These are phyloP conservation scores for Skeletonema grethae DNA, from an alignment of 108 stramenopile species.

Conservation along the genomic window DNA sequence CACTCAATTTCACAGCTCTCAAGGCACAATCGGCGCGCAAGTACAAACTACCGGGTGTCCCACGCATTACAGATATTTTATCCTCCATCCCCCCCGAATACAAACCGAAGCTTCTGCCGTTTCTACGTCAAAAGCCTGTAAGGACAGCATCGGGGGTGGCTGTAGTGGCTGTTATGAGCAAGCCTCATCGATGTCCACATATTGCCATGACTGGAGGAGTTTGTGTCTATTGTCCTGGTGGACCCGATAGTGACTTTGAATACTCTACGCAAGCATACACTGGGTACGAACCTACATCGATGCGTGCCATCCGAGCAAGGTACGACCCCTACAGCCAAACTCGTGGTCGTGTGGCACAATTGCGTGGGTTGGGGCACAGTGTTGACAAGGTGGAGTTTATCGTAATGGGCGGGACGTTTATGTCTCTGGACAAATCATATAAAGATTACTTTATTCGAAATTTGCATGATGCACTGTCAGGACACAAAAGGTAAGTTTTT, in stretches of 20 bases:
- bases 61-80: conserved; percentile 88
- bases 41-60: conserved; percentile 85
- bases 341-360: conserved; percentile 85
- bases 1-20: conserved; percentile 87
- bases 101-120: conserved; percentile 79
- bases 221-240: conserved; percentile 97
- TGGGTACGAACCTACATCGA: conserved; percentile 95
- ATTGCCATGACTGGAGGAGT: conserved; percentile 93
- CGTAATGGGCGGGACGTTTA: conserved; percentile 97
- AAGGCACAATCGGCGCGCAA: conserved; percentile 81
- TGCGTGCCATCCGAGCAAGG: conserved; percentile 94
- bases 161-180: conserved; percentile 96
- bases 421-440: conserved; percentile 87
- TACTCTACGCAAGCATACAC: conserved; percentile 97
- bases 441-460: conserved; percentile 95
- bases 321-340: conserved; percentile 94
- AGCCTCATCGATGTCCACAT: conserved; percentile 97
- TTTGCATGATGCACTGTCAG: conserved; percentile 92
- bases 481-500: conserved; percentile 46
- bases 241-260: conserved; percentile 95
- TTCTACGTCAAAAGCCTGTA: conserved; percentile 90
- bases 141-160: conserved; percentile 94
- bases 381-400: conserved; percentile 97
- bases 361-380: conserved; percentile 87
- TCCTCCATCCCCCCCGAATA: conserved; percentile 86